Percentiles rank a stretch among this genome's conserved stretches.
Conservation (phyloP, 495 filamentous ascomycete species). For the Thermothielavioides terrestris region DNA sequence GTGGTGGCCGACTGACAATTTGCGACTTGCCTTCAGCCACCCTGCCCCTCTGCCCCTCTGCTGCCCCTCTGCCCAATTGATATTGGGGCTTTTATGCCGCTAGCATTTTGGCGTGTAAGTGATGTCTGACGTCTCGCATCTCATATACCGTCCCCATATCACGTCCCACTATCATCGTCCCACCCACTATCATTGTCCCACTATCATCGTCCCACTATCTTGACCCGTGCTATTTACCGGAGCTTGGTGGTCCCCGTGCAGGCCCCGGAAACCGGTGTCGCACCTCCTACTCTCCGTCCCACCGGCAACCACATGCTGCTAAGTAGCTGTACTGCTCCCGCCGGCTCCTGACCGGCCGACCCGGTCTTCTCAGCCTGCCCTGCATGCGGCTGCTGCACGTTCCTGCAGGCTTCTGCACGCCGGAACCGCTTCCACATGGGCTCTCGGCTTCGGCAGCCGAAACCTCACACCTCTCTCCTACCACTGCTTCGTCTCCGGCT, state of each 20-base stretch:
- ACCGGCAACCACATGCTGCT: background rate
- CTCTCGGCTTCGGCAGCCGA: conserved; percentile 11
- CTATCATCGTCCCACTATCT: background rate
- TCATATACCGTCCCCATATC: too few relatives aligned
- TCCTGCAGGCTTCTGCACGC: conserved; percentile 20
- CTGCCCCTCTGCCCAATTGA: conserved; percentile 4
- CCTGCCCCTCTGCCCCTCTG: background rate
- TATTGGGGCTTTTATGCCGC: conserved; percentile 16
- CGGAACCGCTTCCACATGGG: conserved; percentile 10
- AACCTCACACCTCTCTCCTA: background rate
- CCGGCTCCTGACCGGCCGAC: background rate
- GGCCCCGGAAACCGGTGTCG: background rate
- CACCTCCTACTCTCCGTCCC: conserved; percentile 1
- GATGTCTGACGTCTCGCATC: conserved; percentile 4
- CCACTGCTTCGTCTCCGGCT: background rate
- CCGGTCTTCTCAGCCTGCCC: conserved; percentile 13
- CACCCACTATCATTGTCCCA: background rate
- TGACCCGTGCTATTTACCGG: too few relatives aligned
- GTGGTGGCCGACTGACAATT: conserved; percentile 6
- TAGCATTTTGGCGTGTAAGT: conserved; percentile 20
- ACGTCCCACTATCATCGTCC: conserved; percentile 1
- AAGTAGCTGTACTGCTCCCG: background rate
- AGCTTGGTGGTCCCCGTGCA: background rate
- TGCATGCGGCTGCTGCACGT: conserved; percentile 31
- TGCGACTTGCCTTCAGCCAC: background rate